phyloP scores from a whole-genome alignment of 441 rosid species.

The Erysimum pusillum region DNA sequence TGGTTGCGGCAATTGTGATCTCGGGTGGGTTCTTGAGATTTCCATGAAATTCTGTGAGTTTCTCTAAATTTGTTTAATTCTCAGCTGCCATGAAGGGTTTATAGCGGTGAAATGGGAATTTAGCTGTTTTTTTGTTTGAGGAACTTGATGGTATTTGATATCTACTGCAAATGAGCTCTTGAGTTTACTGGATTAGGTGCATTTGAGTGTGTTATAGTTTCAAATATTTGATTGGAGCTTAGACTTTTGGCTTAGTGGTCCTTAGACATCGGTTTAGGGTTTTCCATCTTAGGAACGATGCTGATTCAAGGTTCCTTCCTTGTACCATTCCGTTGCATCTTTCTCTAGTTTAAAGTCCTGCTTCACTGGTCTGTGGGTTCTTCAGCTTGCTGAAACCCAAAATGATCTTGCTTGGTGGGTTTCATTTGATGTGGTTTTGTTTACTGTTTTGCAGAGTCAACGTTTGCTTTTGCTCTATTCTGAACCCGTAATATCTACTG shows the following conservation, averaged over 20 bases:
- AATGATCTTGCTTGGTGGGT: neutral
- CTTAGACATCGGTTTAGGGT: neutral
- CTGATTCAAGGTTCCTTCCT: too few species aligned
- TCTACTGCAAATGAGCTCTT: constrained; percentile 12
- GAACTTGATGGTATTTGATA: constrained; percentile 27
- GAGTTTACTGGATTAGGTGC: constrained; percentile 27
- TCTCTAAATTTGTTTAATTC: neutral
- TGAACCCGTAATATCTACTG: neutral
- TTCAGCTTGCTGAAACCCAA: neutral
- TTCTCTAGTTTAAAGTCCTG: too few species aligned
- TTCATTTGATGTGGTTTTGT: neutral
- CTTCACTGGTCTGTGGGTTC: neutral
- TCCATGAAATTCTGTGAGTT: constrained; percentile 36
- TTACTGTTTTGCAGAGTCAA: neutral
- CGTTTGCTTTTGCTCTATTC: neutral
- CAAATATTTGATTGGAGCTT: neutral
- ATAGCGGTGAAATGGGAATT: constrained; percentile 14
- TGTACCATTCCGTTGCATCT: too few species aligned
- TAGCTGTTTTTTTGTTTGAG: neutral
- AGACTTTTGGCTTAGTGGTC: constrained; percentile 18
- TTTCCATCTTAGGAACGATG: neutral
- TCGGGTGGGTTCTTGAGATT: constrained; percentile 33
- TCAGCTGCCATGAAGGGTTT: constrained; percentile 26
- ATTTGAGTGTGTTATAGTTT: constrained; percentile 9
- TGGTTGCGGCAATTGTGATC: constrained; percentile 44